Evolutionary conservation across 768 basidiomycete species (phyloP), one percentile per base, ranked within the genome.

Genomic region (Mycena rosella): DNA sequence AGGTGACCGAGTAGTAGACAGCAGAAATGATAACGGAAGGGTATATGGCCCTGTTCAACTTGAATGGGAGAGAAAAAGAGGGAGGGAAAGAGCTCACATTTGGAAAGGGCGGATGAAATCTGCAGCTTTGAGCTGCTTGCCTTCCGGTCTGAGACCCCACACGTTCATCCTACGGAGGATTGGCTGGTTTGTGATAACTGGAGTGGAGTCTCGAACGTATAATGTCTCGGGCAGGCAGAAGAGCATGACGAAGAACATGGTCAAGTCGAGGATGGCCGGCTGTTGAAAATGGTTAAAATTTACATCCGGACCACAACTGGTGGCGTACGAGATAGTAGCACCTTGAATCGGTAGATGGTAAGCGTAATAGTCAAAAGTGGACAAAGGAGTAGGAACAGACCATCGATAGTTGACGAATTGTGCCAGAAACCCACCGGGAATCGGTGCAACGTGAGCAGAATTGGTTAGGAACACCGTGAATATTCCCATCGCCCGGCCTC

Each of bases 181-280:
- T 5, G 70, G 65, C 53, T 32, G 42, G 54, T 22, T 53, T 5
- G 69, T 71, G 0, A 42, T 51, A 29, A 71, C 66, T 2, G 66
- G 66, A 0, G 44, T 69, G 13, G 65, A 73, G 1, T 40, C 63
- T 32, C 61, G 29, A 5, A 62, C 53, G 44, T 70, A 73, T 5
- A 71, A 24, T 0, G 70, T 71, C 63, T 71, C 70, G n/a, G 70
- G 70, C 20, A 71, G 71, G 60, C 71, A 72, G 64, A 69, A 69
- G 34, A 72, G 60, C 68, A 72, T 72, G n/a, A 72, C 36, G 26
- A 66, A 38, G 47, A 72, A 69, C 58, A 72, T 60, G 18, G 60
- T 44, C 53, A 69, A 26, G 55, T 72, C 65, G 26, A 72, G 68
- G 17, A 72, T 54, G 24, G 48, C 67, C 5, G 71, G 67, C 67